Evolutionary conservation across 768 basidiomycete genomes (phyloP).

Genomic region (Tricholoma bakamatsutake): DNA sequence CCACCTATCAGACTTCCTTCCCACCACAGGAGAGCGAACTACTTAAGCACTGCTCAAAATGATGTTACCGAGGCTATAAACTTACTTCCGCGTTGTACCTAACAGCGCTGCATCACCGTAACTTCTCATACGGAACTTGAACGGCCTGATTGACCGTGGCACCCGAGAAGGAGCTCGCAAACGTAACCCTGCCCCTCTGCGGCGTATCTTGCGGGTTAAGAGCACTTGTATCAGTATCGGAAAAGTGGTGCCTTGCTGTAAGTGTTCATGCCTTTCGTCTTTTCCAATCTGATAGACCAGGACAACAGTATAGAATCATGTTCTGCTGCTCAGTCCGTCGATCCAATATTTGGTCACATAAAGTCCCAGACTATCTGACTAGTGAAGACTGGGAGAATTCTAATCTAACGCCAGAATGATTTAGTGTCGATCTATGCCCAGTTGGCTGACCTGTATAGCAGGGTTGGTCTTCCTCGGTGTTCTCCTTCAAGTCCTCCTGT

Average conservation of each 20-base stretch:
- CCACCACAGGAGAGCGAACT: neutral
- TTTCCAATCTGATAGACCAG: neutral
- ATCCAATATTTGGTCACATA: neutral
- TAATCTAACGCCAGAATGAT: neutral
- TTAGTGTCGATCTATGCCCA: neutral
- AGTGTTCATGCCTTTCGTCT: neutral
- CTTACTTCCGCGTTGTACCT: neutral
- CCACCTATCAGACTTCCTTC: neutral
- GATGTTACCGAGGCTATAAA: neutral
- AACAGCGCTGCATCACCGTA: neutral
- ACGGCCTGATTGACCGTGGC: neutral
- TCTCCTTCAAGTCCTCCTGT: neutral
- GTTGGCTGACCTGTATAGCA: no score
- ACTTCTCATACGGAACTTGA: neutral
- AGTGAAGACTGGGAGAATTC: neutral
- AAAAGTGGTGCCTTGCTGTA: neutral
- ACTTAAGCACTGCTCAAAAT: neutral
- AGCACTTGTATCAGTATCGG: neutral
- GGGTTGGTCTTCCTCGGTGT: no score
- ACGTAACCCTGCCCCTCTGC: neutral
- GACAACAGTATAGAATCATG: neutral
- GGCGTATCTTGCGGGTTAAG: neutral
- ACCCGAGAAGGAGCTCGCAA: neutral
- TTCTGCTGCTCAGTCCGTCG: neutral
- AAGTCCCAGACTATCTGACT: neutral